Evolutionary conservation across 176 grass and related monocot genomes (phyloP).

Genomic region (Alloteropsis semialata): DNA sequence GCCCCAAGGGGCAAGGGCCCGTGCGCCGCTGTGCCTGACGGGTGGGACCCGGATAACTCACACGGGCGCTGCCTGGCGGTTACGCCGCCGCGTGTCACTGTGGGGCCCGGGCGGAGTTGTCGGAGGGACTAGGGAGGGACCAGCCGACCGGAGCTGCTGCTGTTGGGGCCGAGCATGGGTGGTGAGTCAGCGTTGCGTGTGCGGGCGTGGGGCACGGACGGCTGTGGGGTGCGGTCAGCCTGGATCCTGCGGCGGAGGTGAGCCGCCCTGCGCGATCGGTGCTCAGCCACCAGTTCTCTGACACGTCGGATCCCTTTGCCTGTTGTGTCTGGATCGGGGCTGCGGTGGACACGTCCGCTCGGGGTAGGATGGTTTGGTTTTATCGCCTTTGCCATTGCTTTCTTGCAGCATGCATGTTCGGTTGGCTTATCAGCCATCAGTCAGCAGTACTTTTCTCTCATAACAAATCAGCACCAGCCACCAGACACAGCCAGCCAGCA

Average conservation of each 20-base stretch:
- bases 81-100: neutral
- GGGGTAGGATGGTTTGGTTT: neutral
- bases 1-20: neutral
- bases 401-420: no score
- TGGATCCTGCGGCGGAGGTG: neutral
- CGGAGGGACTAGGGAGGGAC: no score
- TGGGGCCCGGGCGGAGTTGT: neutral
- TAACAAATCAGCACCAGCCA: no score
- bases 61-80: neutral
- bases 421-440: no score
- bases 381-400: neutral
- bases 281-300: conserved; percentile 4
- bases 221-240: neutral
- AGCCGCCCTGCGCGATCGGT: neutral
- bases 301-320: neutral
- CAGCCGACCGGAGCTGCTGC: neutral
- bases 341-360: neutral
- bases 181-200: conserved; percentile 34
- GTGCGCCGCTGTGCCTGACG: neutral
- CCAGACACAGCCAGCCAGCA: no score
- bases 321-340: neutral
- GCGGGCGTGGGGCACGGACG: neutral
- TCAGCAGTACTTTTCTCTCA: no score
- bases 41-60: neutral
- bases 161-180: no score